phyloP scores from a whole-genome alignment of 345 rosid genomes.

The Citrus cavaleriei region DNA sequence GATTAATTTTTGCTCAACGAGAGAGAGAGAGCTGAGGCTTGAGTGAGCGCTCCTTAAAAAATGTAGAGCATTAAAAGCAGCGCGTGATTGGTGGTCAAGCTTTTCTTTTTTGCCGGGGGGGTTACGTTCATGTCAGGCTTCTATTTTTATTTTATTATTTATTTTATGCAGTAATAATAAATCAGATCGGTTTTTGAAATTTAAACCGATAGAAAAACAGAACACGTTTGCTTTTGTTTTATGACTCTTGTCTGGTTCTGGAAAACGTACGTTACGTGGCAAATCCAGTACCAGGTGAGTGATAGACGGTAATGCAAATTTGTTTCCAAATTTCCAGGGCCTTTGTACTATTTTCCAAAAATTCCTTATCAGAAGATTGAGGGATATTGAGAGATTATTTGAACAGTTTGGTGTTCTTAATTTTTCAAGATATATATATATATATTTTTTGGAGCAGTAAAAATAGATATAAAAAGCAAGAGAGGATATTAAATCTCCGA shows the following conservation, averaged over 20 bases:
- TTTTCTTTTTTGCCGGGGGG: background rate
- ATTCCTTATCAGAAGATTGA: no score
- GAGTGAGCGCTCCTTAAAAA: no score
- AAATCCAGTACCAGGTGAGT: background rate
- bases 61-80: slow-evolving; percentile 15
- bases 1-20: background rate
- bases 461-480: no score
- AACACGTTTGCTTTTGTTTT: background rate
- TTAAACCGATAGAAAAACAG: background rate
- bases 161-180: background rate
- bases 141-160: background rate
- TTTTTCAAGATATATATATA: no score
- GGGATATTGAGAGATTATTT: no score
- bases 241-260: background rate
- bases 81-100: slow-evolving; percentile 36
- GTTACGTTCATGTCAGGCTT: background rate
- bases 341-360: background rate
- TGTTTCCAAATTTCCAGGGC: background rate
- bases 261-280: background rate
- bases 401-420: no score
- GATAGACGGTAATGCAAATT: no score
- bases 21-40: no score
- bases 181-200: background rate
- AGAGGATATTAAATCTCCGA: no score
- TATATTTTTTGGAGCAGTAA: no score